Conservation (phyloP, 78 protist species). For the Fonticula alba region DNA sequence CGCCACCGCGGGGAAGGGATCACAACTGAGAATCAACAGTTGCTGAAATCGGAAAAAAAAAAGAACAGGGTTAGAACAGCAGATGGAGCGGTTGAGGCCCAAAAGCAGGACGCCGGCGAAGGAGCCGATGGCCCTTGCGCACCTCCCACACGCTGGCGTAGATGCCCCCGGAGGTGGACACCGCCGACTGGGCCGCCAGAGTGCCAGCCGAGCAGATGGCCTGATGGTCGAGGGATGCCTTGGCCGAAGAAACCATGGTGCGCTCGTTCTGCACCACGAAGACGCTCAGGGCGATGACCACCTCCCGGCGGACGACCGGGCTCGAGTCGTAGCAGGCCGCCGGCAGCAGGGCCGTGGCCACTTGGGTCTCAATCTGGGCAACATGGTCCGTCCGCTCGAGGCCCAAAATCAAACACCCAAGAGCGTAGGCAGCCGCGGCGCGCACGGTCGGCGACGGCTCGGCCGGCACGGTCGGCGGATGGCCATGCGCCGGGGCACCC, state of each 20-base stretch:
- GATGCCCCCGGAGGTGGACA: not conserved
- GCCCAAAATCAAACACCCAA: constrained; percentile 1
- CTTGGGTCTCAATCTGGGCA: not conserved
- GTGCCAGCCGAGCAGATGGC: not conserved
- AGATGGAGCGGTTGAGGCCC: too few relatives aligned
- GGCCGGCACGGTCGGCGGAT: too few relatives aligned
- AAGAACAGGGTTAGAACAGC: too few relatives aligned
- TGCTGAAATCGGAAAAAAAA: too few relatives aligned
- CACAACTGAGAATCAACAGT: too few relatives aligned
- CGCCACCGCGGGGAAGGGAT: too few relatives aligned
- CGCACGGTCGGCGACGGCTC: constrained; percentile 5
- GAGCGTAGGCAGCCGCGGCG: constrained; percentile 15
- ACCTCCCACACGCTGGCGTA: not conserved
- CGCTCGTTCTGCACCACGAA: not conserved
- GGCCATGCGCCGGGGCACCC: not conserved
- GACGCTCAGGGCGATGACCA: not conserved
- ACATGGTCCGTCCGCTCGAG: not conserved
- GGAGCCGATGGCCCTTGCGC: not conserved
- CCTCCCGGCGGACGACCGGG: not conserved
- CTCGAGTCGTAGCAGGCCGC: not conserved
- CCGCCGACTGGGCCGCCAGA: not conserved
- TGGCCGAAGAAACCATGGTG: not conserved
- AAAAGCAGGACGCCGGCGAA: not conserved
- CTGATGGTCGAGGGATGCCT: not conserved
- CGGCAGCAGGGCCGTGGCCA: not conserved